These are phyloP conservation scores for Carex littledalei DNA, from an alignment of 176 grass and related monocot genomes.

Conservation along the genomic window DNA sequence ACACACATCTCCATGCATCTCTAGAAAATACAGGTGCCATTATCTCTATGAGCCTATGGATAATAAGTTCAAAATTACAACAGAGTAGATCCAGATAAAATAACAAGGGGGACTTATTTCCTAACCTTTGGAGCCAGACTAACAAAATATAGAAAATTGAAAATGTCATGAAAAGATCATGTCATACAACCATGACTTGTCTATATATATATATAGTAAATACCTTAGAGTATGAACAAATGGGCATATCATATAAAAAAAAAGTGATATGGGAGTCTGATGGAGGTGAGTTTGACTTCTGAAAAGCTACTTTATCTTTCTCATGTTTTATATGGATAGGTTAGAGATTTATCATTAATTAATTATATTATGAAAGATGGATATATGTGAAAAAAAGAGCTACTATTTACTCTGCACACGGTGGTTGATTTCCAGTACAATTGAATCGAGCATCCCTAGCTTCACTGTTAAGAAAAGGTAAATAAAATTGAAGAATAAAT, in stretches of 20 bases:
- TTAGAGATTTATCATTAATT: background rate
- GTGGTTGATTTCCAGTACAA: constrained; percentile 23
- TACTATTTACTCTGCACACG: constrained; percentile 25
- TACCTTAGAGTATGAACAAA: background rate
- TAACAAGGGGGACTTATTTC: background rate
- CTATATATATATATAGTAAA: background rate
- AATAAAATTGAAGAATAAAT: background rate
- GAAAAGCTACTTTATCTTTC: background rate
- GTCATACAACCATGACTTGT: background rate
- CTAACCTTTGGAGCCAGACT: background rate
- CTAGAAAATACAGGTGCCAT: constrained; percentile 29
- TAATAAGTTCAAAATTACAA: background rate
- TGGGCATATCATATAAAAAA: background rate
- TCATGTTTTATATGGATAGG: background rate
- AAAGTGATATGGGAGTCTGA: too few relatives aligned
- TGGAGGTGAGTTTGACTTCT: background rate
- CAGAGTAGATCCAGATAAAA: background rate
- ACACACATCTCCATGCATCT: constrained; percentile 37
- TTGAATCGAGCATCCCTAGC: background rate
- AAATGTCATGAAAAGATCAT: background rate
- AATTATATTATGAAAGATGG: background rate
- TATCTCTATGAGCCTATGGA: constrained; percentile 30
- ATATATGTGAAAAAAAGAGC: background rate
- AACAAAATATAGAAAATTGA: background rate
- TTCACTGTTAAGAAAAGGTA: background rate